Percentiles rank a stretch among this genome's conserved stretches.
Conservation (phyloP, 106 monocot species). For the Dactylorhiza incarnata region DNA sequence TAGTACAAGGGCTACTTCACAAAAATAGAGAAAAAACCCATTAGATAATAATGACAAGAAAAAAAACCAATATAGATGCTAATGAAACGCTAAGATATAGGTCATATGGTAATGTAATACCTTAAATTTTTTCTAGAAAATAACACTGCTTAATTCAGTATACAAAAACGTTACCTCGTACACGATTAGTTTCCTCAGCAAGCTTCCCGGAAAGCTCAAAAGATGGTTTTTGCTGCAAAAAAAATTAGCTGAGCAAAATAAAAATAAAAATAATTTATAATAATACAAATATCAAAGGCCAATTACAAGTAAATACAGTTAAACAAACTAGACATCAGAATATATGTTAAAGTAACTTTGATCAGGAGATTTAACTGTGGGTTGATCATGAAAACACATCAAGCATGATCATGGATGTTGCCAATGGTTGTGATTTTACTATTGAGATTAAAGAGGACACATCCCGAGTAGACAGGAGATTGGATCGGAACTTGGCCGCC, state of each 20-base stretch:
- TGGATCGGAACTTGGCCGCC: no score
- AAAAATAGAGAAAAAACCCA: not conserved
- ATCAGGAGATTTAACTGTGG: no score
- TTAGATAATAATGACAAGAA: not conserved
- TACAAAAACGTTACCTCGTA: slow-evolving; percentile 50
- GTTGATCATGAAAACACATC: no score
- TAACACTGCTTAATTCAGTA: not conserved
- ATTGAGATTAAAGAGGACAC: no score
- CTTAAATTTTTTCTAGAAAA: not conserved
- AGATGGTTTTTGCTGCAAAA: slow-evolving; percentile 82
- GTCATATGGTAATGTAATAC: not conserved
- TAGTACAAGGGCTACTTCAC: not conserved
- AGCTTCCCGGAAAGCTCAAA: slow-evolving; percentile 98
- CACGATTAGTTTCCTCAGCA: slow-evolving; percentile 92
- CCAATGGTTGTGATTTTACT: no score
- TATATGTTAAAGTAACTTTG: slow-evolving; percentile 1
- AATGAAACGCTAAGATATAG: not conserved
- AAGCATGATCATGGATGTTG: no score
- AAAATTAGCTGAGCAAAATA: not conserved
- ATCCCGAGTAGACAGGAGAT: no score
- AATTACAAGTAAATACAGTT: not conserved
- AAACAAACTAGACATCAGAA: not conserved
- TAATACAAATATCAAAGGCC: not conserved
- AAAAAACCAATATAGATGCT: not conserved
- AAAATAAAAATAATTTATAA: not conserved